Evolutionary conservation across 768 basidiomycete species (phyloP), one percentile per base, ranked within the genome.

Genomic region (Cyathus striatus): DNA sequence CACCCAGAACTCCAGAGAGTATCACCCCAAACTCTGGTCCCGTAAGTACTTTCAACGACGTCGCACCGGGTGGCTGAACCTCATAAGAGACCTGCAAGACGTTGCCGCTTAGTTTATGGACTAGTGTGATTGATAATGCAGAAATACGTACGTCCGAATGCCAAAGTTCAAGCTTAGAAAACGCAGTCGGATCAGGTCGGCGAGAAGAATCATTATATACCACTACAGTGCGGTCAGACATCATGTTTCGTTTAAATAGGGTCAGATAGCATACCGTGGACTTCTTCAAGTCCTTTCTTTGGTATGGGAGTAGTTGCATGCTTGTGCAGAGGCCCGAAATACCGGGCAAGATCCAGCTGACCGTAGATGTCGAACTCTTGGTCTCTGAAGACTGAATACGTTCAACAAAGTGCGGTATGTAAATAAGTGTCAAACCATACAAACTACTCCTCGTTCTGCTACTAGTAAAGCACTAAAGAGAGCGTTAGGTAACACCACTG

Each of bases 261-360:
- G n/a, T n/a, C n/a, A n/a, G n/a, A 12, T 22, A 22, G 59, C 72
- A 36, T 47, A 81, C 86, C 71, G 51, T 89, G 86, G 4, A 86
- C 84, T 64, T 86, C 83, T 53, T 87, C 81, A 3, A 88, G 69
- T 13, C 87, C 88, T 14, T 72, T 78, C 53, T 78, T 75, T 2
- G 90, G 85, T 38, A 90, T 71, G 1, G 83, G 83, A 7, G 86
- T 89, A 2, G 86, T 89, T 3, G 89, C 83, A 54, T 93, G 88
- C 57, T 83, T 86, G 61, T 92, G 88, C 36, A 89, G 72, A 37
- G 76, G 84, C 4, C 87, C 87, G 42, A 74, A 87, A 54, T 90
- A 65, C 13, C 78, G 77, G 5, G 74, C 83, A 45, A 90, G 65
- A n/a, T 83, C 78, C 7, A 88, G 72, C 52, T 90, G 83, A 47